These are phyloP conservation scores for Eruca vesicaria DNA, from an alignment of 441 rosid genomes.

Conservation along the genomic window DNA sequence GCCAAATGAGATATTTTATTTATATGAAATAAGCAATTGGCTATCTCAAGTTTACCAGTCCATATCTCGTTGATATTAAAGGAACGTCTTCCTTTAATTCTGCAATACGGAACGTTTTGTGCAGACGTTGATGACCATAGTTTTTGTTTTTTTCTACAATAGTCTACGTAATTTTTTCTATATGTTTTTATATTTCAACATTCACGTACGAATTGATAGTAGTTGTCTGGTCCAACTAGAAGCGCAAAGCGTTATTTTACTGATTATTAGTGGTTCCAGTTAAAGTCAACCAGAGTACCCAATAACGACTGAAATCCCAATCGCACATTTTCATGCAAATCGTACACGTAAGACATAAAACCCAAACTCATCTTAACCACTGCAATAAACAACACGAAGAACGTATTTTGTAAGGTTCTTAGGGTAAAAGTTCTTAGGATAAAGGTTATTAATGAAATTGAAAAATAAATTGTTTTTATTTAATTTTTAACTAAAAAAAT, in stretches of 20 bases:
- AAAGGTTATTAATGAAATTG: no score
- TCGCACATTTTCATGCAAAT: constrained; percentile 1
- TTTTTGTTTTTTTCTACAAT: constrained; percentile 1
- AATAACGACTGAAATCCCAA: neutral
- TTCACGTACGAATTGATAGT: neutral
- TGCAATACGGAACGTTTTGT: neutral
- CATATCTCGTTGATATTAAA: neutral
- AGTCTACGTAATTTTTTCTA: neutral
- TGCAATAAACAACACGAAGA: neutral
- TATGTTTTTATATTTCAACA: neutral
- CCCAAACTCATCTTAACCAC: neutral
- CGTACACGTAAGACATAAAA: neutral
- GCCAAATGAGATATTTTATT: neutral
- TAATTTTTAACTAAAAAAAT: no score
- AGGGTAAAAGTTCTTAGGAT: no score
- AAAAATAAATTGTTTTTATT: no score
- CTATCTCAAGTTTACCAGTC: constrained; percentile 13
- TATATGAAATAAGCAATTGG: neutral
- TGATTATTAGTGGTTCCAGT: constrained; percentile 10
- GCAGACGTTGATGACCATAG: neutral
- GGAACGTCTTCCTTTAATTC: neutral
- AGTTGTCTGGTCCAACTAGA: neutral
- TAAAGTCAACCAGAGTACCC: neutral
- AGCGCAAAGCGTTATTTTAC: neutral
- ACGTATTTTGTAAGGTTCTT: no score